Conservation (phyloP, 805 yeast genomes). For the Komagataella pseudopastoris region DNA sequence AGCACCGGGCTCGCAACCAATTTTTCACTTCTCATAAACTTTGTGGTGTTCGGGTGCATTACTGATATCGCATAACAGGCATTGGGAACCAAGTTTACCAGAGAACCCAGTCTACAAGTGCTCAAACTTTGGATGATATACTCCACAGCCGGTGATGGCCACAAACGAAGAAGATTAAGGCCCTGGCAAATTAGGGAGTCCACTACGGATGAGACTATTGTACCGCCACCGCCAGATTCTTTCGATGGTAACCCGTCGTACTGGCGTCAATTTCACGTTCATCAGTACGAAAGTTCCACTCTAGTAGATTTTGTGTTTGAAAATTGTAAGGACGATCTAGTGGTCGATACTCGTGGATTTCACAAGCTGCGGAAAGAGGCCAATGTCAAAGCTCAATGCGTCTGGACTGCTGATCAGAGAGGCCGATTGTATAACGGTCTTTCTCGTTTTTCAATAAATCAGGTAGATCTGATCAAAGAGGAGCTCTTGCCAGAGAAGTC, state of each 20-base stretch:
- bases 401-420: background rate
- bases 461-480: conserved; percentile 20
- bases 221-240: background rate
- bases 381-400: background rate
- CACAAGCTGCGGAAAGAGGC: background rate
- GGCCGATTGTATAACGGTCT: background rate
- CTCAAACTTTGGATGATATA: background rate
- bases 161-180: background rate
- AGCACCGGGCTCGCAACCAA: background rate
- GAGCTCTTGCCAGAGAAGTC: conserved; percentile 22
- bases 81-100: too few species aligned
- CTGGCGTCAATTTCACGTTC: background rate
- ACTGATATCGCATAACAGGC: too few species aligned
- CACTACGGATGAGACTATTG: background rate
- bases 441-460: conserved; percentile 25
- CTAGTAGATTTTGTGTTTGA: background rate
- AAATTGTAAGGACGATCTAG: background rate
- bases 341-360: background rate
- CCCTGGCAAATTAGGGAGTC: background rate
- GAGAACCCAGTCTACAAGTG: background rate
- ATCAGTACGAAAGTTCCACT: background rate
- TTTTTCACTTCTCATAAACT: background rate
- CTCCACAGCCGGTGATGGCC: background rate
- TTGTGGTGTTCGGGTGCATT: background rate
- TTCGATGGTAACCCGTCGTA: background rate